Percentiles rank a stretch among this genome's conserved stretches.
These are phyloP conservation scores for Salicornia ramosissima DNA, from an alignment of 148 eudicot genomes.

Conservation along the genomic window DNA sequence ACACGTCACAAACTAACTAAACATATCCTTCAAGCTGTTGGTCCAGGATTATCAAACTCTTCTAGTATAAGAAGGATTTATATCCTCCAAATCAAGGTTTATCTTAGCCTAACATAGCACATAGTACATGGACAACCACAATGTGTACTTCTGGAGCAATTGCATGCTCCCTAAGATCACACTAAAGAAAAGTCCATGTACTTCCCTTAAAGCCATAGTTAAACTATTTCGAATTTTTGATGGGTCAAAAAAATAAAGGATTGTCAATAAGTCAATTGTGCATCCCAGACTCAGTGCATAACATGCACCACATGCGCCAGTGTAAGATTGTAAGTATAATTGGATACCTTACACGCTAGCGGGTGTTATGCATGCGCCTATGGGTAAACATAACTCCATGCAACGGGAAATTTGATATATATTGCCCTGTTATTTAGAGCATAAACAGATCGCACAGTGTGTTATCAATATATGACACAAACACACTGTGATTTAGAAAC, in stretches of 20 bases:
- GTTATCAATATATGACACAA: too few relatives aligned
- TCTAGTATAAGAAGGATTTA: too few relatives aligned
- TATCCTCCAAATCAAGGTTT: too few relatives aligned
- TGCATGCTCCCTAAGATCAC: background rate
- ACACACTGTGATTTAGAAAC: background rate
- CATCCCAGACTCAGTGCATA: too few relatives aligned
- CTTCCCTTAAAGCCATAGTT: background rate
- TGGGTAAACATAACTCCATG: background rate
- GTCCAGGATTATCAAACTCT: too few relatives aligned
- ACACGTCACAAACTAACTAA: too few relatives aligned
- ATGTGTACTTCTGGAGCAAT: background rate
- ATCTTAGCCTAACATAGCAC: too few relatives aligned
- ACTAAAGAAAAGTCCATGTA: too few relatives aligned
- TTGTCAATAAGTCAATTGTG: background rate
- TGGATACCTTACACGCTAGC: background rate
- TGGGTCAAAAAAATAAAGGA: background rate
- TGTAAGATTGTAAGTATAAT: background rate
- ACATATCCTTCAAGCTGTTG: too few relatives aligned
- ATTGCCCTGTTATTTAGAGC: background rate
- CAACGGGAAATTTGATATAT: background rate
- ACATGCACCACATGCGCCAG: conserved; percentile 8
- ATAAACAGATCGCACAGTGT: background rate
- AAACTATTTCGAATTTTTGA: background rate
- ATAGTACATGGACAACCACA: background rate
- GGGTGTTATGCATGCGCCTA: conserved; percentile 1